Conservation (phyloP, 208 protist species). For the Phytomonas sp. region DNA sequence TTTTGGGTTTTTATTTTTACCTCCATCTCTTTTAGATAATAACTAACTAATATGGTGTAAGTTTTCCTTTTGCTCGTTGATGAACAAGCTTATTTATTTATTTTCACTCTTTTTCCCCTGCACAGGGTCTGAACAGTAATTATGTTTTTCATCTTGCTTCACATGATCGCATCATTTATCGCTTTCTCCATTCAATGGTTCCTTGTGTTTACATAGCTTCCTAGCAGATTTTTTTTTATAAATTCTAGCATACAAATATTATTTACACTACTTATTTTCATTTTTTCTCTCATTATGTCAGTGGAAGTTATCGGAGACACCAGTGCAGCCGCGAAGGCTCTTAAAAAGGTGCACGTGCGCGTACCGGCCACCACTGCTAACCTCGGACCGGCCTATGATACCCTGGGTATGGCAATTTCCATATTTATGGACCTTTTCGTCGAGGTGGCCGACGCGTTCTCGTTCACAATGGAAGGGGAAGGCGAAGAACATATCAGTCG, state of each 20-base stretch:
- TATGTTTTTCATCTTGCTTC: neutral
- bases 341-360: constrained; percentile 59
- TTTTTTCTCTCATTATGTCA: constrained; percentile 1
- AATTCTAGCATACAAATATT: neutral
- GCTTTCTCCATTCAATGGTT: neutral
- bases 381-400: constrained; percentile 89
- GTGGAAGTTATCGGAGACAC: neutral
- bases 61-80: constrained; percentile 4
- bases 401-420: constrained; percentile 86
- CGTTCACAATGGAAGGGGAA: constrained; percentile 68
- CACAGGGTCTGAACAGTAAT: neutral
- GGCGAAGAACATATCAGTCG: constrained; percentile 61
- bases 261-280: constrained; percentile 8
- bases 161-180: neutral
- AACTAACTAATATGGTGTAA: constrained; percentile 9
- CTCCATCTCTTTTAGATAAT: constrained; percentile 8
- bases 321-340: constrained; percentile 4
- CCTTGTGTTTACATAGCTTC: neutral
- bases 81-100: constrained; percentile 2
- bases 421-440: constrained; percentile 90
- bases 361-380: constrained; percentile 92
- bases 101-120: neutral
- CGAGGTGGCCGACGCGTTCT: constrained; percentile 59
- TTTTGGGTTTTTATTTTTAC: constrained; percentile 13
- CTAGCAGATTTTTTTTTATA: neutral